Conservation (phyloP, 1,139 yeast species). For the Kodamaea arcana region DNA sequence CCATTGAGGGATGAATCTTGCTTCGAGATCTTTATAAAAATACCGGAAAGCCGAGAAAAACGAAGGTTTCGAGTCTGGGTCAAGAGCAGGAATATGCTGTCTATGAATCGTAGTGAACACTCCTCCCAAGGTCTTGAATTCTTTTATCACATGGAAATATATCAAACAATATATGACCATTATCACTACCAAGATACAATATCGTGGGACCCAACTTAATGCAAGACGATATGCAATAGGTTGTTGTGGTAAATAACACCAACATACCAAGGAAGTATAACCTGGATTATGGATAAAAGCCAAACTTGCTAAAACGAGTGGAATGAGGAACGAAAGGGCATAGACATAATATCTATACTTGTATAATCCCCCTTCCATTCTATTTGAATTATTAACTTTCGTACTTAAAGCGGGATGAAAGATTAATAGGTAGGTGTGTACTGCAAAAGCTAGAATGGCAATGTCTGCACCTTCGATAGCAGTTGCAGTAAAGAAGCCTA, state of each 20-base stretch:
- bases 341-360: constrained; percentile 57
- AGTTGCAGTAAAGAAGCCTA: constrained; percentile 82
- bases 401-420: constrained; percentile 53
- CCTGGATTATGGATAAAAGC: constrained; percentile 60
- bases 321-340: constrained; percentile 54
- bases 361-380: constrained; percentile 74
- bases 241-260: constrained; percentile 75
- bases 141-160: constrained; percentile 66
- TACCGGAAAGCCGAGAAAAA: constrained; percentile 34
- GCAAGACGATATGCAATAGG: constrained; percentile 76
- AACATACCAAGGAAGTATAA: constrained; percentile 61
- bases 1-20: constrained; percentile 27
- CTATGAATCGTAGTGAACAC: constrained; percentile 35
- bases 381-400: constrained; percentile 39
- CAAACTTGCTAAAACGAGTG: constrained; percentile 65
- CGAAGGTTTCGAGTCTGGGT: constrained; percentile 25
- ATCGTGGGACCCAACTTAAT: constrained; percentile 82
- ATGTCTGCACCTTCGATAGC: constrained; percentile 86
- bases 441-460: constrained; percentile 77
- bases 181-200: constrained; percentile 59
- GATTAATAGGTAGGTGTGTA: constrained; percentile 74
- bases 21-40: constrained; percentile 22
- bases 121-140: constrained; percentile 51
- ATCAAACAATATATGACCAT: constrained; percentile 64
- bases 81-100: not conserved